Evolutionary conservation across 208 protist genomes (phyloP), one percentile per base, ranked within the genome.

Genomic region (Leishmania lainsoni): DNA sequence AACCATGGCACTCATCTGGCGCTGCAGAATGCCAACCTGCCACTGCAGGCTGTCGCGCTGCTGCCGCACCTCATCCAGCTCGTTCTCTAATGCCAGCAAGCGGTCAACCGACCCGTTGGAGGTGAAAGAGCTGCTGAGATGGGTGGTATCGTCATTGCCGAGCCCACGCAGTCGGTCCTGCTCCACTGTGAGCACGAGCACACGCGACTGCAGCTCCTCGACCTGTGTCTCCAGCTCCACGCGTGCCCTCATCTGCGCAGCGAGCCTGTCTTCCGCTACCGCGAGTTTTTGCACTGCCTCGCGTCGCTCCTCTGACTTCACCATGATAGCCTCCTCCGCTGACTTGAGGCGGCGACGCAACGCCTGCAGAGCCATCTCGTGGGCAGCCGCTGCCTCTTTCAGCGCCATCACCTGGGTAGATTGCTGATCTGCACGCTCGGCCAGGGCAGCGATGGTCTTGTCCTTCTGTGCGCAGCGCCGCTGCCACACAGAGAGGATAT

Each of bases 101-200:
- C 88, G 85, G 75, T 94, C 92, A 14, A 94, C 72, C 22, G 89
- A 92, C n/a, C 87, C 89, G 73, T 91, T 89, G 49, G 88, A 92
- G 63, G 71, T 81, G 65, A 96, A 93, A 26, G 90, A 94, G 77
- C 75, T 85, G 83, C 81, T 90, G 73, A 86, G 78, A 42, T 78
- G 84, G 20, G 20, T 26, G 5, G 17, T 56, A 9, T 88, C 83
- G 48, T 89, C 77, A 75, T 54, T 77, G 56, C 84, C 83, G 70
- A 52, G 29, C 14, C 86, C 76, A 26, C 78, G 85, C 66, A 87
- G 80, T 26, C 85, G 83, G 66, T 87, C 77, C 70, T 83, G 80
- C 75, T 81, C 77, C 20, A 87, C 51, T 14, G 75, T 80, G 69
- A 85, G 48, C 56, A 93, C 54, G 35, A 86, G 48, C 42, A 96